Evolutionary conservation across 129 eudicot genomes (phyloP).

Genomic region (Artemisia argyi): DNA sequence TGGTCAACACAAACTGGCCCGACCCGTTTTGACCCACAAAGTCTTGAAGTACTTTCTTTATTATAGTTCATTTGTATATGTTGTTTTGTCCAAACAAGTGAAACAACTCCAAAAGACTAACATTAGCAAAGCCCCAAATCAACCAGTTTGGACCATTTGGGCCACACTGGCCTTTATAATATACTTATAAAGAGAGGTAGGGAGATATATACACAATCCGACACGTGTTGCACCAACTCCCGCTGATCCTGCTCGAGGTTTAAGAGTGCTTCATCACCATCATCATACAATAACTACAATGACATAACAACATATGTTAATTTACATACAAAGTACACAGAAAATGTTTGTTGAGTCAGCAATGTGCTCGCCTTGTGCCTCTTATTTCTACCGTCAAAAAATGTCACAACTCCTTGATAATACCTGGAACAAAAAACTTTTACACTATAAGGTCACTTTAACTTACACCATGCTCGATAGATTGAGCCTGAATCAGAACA

Average conservation of each 20-base stretch:
- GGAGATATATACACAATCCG: not conserved
- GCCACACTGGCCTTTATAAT: not conserved
- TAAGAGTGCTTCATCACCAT: slow-evolving; percentile 3
- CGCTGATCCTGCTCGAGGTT: not conserved
- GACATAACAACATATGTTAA: not conserved
- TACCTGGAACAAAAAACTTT: slow-evolving; percentile 16
- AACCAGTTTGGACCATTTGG: not conserved
- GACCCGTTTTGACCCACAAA: not conserved
- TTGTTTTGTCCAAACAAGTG: not conserved
- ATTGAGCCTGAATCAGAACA: slow-evolving; percentile 16
- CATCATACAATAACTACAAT: slow-evolving; percentile 1
- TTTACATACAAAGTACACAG: not conserved
- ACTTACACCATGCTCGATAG: slow-evolving; percentile 30
- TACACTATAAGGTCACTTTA: slow-evolving; percentile 27
- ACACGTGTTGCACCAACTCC: not conserved
- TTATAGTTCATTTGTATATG: not conserved
- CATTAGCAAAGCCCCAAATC: not conserved
- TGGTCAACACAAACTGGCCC: no score
- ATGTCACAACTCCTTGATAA: slow-evolving; percentile 25
- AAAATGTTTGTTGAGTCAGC: not conserved
- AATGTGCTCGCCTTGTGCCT: slow-evolving; percentile 22
- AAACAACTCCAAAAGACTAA: not conserved
- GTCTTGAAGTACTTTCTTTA: not conserved
- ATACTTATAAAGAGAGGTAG: not conserved
- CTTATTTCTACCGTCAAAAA: slow-evolving; percentile 19